Evolutionary conservation across 129 eudicot species (phyloP).

Genomic region (Smallanthus sonchifolius): DNA sequence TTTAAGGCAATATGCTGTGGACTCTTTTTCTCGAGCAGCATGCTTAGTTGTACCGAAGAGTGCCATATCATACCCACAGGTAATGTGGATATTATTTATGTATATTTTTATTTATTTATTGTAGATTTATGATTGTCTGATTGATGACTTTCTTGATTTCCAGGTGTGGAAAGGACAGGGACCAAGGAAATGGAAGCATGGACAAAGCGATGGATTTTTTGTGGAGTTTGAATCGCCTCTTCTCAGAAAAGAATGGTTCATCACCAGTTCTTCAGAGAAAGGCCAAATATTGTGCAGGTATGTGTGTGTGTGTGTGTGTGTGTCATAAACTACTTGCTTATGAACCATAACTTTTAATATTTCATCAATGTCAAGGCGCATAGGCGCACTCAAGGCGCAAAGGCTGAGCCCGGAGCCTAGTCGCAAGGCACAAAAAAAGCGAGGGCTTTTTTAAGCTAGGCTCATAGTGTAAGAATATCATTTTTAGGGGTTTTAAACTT

Average conservation of each 20-base stretch:
- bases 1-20: slow-evolving; percentile 82
- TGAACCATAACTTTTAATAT: neutral
- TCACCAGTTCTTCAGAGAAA: slow-evolving; percentile 77
- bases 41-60: slow-evolving; percentile 83
- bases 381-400: too few species aligned
- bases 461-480: too few species aligned
- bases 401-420: too few species aligned
- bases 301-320: slow-evolving; percentile 17
- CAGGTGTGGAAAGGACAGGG: slow-evolving; percentile 99
- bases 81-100: slow-evolving; percentile 7
- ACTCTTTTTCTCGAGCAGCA: slow-evolving; percentile 79
- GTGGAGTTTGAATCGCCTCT: slow-evolving; percentile 79
- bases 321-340: slow-evolving; percentile 16
- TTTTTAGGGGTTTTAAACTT: too few species aligned
- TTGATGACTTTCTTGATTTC: neutral
- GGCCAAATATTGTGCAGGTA: slow-evolving; percentile 92
- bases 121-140: neutral
- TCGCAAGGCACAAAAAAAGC: too few species aligned
- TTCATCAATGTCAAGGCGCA: too few species aligned
- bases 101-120: neutral
- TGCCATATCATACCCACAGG: slow-evolving; percentile 96
- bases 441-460: too few species aligned
- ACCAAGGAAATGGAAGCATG: slow-evolving; percentile 96
- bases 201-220: slow-evolving; percentile 86
- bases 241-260: slow-evolving; percentile 70